Conservation (phyloP, 2,329 filamentous ascomycete genomes). For the Aspergillus viridinutans region DNA sequence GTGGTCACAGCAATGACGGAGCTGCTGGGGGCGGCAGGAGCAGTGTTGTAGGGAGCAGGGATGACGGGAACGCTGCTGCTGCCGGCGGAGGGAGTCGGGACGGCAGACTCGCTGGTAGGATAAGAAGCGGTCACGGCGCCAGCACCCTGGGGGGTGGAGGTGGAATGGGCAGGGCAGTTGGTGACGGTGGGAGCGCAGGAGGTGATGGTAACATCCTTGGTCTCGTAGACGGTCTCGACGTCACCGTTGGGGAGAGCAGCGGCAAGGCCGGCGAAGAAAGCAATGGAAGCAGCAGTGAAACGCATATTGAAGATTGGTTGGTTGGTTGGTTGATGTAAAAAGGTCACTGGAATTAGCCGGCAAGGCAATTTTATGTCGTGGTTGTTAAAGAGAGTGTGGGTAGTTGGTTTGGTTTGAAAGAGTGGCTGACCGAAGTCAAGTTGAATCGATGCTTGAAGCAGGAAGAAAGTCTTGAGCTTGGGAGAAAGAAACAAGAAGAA, state of each 20-base stretch:
- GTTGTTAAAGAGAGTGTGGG: constrained; percentile 26
- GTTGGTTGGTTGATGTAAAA: neutral
- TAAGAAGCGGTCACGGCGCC: constrained; percentile 14
- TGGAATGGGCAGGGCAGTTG: constrained; percentile 49
- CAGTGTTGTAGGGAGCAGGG: constrained; percentile 6
- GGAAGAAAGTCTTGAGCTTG: constrained; percentile 30
- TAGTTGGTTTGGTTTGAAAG: constrained; percentile 36
- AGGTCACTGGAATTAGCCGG: constrained; percentile 23
- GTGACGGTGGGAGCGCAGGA: constrained; percentile 58
- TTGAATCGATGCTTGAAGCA: constrained; percentile 29
- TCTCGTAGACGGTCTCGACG: constrained; percentile 52
- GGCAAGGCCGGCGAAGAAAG: constrained; percentile 40
- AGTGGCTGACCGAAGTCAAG: constrained; percentile 44
- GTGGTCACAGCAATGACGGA: constrained; percentile 29
- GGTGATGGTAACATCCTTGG: constrained; percentile 59
- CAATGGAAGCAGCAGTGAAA: constrained; percentile 40
- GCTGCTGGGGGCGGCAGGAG: constrained; percentile 13
- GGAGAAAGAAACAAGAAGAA: constrained; percentile 23
- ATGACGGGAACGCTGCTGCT: constrained; percentile 21
- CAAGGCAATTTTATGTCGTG: constrained; percentile 22
- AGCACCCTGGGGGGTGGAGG: constrained; percentile 22
- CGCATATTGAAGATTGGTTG: constrained; percentile 38
- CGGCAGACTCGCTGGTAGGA: too few relatives aligned
- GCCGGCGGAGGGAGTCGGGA: constrained; percentile 29
- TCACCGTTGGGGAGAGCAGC: constrained; percentile 33